A percentile compares a stretch with the other conserved stretches of the same genome.
phyloP scores from a whole-genome alignment of 805 yeast species.

The Suhomyces faveliae region DNA sequence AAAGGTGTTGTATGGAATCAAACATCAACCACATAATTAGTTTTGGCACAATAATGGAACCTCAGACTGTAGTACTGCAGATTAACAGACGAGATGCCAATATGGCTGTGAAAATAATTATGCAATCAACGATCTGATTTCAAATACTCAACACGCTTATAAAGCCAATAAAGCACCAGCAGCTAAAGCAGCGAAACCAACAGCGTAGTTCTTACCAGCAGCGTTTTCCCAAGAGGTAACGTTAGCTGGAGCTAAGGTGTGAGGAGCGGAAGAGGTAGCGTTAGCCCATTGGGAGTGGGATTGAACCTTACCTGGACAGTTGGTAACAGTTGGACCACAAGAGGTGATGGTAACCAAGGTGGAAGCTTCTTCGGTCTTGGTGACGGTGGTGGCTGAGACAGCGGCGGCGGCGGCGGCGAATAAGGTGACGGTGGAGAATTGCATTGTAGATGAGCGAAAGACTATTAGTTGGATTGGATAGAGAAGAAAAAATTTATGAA shows the following conservation, averaged over 20 bases:
- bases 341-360: slow-evolving; percentile 44
- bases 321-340: slow-evolving; percentile 40
- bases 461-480: slow-evolving; percentile 31
- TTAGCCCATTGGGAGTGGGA: slow-evolving; percentile 9
- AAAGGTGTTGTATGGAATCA: not conserved
- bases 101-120: not conserved
- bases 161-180: slow-evolving; percentile 31
- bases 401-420: slow-evolving; percentile 40
- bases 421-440: slow-evolving; percentile 44
- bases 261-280: slow-evolving; percentile 20
- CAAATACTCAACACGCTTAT: slow-evolving; percentile 16
- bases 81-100: not conserved
- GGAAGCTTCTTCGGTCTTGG: slow-evolving; percentile 30
- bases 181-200: slow-evolving; percentile 20
- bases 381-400: slow-evolving; percentile 29
- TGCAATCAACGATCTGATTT: not conserved
- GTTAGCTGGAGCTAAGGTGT: slow-evolving; percentile 9
- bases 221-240: slow-evolving; percentile 22
- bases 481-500: slow-evolving; percentile 13
- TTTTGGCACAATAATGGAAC: not conserved
- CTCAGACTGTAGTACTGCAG: not conserved
- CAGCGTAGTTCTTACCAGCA: slow-evolving; percentile 21
- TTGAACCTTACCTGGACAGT: slow-evolving; percentile 37
- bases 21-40: not conserved
- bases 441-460: slow-evolving; percentile 43